Evolutionary conservation across 345 rosid genomes (phyloP).

Genomic region (Eucalyptus cloeziana): DNA sequence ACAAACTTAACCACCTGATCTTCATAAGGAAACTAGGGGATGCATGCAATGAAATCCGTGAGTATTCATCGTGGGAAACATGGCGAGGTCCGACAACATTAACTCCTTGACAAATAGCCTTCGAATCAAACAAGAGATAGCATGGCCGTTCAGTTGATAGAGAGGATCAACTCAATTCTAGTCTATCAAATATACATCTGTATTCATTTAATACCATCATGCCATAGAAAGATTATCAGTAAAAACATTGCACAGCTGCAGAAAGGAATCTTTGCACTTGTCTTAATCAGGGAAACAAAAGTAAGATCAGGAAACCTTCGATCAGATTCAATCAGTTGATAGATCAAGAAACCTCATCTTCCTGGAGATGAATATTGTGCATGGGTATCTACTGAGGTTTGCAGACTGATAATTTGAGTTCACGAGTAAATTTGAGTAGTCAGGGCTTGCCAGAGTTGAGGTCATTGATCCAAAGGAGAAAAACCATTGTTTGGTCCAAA

Average conservation of each 20-base stretch:
- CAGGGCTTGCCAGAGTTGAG: background rate
- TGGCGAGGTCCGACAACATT: background rate
- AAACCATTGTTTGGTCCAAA: background rate
- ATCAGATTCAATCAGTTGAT: background rate
- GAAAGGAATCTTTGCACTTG: background rate
- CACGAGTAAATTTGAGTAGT: background rate
- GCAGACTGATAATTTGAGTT: background rate
- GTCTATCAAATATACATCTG: background rate
- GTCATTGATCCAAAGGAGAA: background rate
- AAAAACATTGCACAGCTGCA: background rate
- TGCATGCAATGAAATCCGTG: background rate
- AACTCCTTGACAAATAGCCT: background rate
- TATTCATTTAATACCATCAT: background rate
- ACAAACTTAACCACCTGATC: background rate
- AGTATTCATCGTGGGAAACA: background rate
- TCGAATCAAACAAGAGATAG: background rate
- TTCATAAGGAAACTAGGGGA: background rate
- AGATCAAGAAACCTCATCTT: background rate
- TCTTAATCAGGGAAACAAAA: background rate
- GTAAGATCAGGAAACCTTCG: background rate
- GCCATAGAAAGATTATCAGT: background rate
- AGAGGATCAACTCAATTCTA: background rate
- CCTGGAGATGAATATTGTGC: background rate
- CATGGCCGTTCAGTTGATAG: background rate
- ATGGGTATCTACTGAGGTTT: background rate